Base-by-base conservation (phyloP, 768 basidiomycete genomes). In the Trametes cinnabarina region DNA sequence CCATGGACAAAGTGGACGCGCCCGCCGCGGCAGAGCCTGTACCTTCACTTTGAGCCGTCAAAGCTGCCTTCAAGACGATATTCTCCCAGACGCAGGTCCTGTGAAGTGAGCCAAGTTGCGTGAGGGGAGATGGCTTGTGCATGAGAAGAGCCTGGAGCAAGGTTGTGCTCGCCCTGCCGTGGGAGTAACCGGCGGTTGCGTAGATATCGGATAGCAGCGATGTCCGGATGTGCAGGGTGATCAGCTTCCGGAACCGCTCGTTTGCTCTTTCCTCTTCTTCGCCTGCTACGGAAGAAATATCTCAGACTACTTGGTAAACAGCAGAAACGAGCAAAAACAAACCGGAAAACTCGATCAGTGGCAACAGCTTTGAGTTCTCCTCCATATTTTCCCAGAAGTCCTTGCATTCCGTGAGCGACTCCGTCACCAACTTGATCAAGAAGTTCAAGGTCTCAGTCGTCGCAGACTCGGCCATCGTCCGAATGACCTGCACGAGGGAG, bases 131-230 rank as follows among this genome's bases (percentile, higher is more conserved):
- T 22, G 81, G 82, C 23, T 32, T 56, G 22, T 79, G 80, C 20
- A 77, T 80, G 79, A 88, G 87, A 46, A 97, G 72, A 4, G 84
- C 85, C 65, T 90, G 86, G 32, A 96, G 79, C 37, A 95, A 77
- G 2, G 84, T 76, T 9, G 88, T 84, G 1, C 90, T 85, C 25
- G 86, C 82, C 55, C 93, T 83, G 37, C 88, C 86, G 66, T 94
- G 92, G 20, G 87, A 82, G 69, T 88, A 92, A 7, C 89, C 87
- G 19, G 90, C 83, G 28, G 88, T 91, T 5, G 86, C 82, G 71
- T 94, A 94, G 17, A 94, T 85, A 65, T 97, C 94, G 7, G 90
- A 89, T 49, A 97, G 83, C 40, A 95, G 75, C 19, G 88, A 88
- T 52, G 93, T 80, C 19, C 90, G 86, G 40, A 91, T 86, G 63